Evolutionary conservation across 805 yeast species (phyloP).

Genomic region (Pichia rugopelliculosa): DNA sequence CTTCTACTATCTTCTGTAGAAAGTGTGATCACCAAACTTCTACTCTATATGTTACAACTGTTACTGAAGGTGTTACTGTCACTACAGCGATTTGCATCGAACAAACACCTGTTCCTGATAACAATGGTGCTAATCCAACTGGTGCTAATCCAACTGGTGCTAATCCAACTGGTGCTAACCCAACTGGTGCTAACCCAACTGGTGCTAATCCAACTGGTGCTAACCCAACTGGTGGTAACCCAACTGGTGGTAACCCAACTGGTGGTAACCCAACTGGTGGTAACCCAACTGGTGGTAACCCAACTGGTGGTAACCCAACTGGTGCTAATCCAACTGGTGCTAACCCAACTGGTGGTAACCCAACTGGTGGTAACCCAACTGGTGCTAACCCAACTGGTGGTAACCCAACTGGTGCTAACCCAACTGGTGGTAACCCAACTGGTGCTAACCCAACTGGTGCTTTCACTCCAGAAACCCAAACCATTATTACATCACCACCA

Average conservation of each 20-base stretch:
- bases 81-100: slow-evolving; percentile 1
- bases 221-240: background rate
- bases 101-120: slow-evolving; percentile 2
- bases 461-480: background rate
- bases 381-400: no score
- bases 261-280: background rate
- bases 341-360: no score
- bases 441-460: no score
- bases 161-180: background rate
- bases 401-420: no score
- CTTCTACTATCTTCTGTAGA: slow-evolving; percentile 2
- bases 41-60: background rate
- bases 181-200: background rate
- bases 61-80: slow-evolving; percentile 1
- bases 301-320: background rate
- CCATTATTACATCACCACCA: background rate
- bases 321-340: no score
- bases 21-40: slow-evolving; percentile 2
- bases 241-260: background rate
- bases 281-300: background rate
- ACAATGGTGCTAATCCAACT: background rate
- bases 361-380: no score
- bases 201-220: background rate
- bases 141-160: background rate
- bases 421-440: no score